A percentile compares a stretch with the other conserved stretches of the same genome.
These are phyloP conservation scores for Cornus controversa DNA, from an alignment of 148 eudicot genomes.

Conservation along the genomic window DNA sequence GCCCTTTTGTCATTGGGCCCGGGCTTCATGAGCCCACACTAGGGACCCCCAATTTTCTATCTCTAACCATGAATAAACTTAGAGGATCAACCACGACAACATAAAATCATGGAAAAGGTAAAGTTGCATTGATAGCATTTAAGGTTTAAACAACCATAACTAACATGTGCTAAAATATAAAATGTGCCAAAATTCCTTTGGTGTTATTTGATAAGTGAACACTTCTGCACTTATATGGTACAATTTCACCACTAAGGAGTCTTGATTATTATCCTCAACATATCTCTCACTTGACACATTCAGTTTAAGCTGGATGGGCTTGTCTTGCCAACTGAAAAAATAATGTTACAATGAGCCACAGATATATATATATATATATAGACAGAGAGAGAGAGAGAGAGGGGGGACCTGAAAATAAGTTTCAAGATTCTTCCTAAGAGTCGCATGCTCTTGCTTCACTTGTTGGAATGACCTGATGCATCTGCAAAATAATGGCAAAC, in stretches of 20 bases:
- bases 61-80: too few relatives aligned
- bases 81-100: neutral
- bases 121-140: constrained; percentile 3
- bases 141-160: neutral
- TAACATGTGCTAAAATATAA: too few relatives aligned
- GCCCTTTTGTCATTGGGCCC: neutral
- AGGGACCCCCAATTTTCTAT: neutral
- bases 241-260: too few relatives aligned
- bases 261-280: too few relatives aligned
- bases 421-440: constrained; percentile 63
- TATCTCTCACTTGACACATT: too few relatives aligned
- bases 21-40: neutral
- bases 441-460: constrained; percentile 61
- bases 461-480: constrained; percentile 60
- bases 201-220: too few relatives aligned
- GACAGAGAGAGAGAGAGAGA: neutral
- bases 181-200: too few relatives aligned
- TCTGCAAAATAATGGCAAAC: constrained; percentile 28
- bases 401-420: constrained; percentile 41
- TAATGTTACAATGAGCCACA: neutral
- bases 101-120: neutral
- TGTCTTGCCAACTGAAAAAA: constrained; percentile 22
- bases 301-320: neutral
- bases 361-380: neutral
- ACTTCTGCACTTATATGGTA: too few relatives aligned